Conservation (phyloP, 2,329 filamentous ascomycete genomes). For the Knoxdaviesia capensis region DNA sequence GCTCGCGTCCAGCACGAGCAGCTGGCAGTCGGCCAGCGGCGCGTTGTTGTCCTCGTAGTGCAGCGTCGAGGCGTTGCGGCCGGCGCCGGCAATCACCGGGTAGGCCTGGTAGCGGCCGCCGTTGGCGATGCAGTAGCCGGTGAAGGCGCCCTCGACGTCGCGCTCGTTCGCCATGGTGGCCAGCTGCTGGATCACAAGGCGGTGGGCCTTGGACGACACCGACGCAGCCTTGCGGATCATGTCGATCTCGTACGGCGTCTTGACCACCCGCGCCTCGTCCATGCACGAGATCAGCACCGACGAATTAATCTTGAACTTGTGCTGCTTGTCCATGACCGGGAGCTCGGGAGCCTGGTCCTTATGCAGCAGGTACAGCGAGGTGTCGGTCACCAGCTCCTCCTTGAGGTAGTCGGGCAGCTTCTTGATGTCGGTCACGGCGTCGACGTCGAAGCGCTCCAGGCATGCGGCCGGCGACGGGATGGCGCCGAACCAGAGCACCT, state of each 20-base stretch:
- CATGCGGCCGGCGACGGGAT: constrained; percentile 42
- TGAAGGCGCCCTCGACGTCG: constrained; percentile 63
- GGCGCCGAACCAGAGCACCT: constrained; percentile 43
- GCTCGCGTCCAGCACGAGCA: constrained; percentile 73
- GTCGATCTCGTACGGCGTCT: constrained; percentile 68
- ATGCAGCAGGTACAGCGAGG: constrained; percentile 26
- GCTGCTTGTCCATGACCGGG: constrained; percentile 4
- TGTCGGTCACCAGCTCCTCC: constrained; percentile 13
- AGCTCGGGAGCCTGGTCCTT: constrained; percentile 17
- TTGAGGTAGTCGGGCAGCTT: constrained; percentile 28
- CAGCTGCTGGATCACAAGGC: constrained; percentile 46
- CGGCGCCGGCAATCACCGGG: constrained; percentile 69
- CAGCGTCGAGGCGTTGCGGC: constrained; percentile 62
- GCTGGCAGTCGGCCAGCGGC: constrained; percentile 44
- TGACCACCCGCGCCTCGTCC: constrained; percentile 61
- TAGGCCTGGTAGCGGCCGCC: constrained; percentile 70
- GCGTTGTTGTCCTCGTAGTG: constrained; percentile 76
- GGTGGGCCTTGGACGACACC: constrained; percentile 61
- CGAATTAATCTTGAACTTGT: constrained; percentile 20
- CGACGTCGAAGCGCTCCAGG: constrained; percentile 42
- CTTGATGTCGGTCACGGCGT: constrained; percentile 42
- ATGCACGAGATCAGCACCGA: constrained; percentile 46
- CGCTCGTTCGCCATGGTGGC: constrained; percentile 52
- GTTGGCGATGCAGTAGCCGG: constrained; percentile 47
- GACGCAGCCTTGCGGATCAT: constrained; percentile 65